Evolutionary conservation across 306 rosid species (phyloP).

Genomic region (Cucurbita ficifolia): DNA sequence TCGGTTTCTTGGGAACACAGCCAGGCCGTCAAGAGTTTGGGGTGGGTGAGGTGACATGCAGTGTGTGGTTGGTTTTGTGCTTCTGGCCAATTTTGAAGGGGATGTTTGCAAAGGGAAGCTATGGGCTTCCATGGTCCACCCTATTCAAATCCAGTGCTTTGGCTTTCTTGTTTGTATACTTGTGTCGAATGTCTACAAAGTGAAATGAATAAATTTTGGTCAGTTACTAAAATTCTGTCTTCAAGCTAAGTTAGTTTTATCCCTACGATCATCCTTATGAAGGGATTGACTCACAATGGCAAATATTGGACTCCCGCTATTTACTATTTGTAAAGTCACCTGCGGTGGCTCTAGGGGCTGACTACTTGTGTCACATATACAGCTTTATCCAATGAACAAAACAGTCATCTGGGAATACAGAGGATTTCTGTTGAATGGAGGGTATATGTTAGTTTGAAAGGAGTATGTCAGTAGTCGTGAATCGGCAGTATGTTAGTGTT

Average conservation of each 20-base stretch:
- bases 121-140: conserved; percentile 44
- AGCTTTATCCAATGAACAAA: background rate
- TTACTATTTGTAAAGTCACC: background rate
- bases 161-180: conserved; percentile 24
- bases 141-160: conserved; percentile 24
- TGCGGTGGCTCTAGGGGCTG: background rate
- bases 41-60: conserved; percentile 25
- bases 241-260: background rate
- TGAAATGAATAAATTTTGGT: background rate
- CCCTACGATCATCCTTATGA: background rate
- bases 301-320: background rate
- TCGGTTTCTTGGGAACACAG: conserved; percentile 18
- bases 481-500: background rate
- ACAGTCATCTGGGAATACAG: background rate
- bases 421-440: background rate
- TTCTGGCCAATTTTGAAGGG: conserved; percentile 48
- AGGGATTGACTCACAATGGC: background rate
- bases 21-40: conserved; percentile 12
- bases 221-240: background rate
- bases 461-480: no score
- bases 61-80: conserved; percentile 31
- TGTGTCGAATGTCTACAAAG: conserved; percentile 11
- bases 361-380: background rate
- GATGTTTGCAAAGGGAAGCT: conserved; percentile 32
- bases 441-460: background rate